Conservation (phyloP, 345 rosid genomes). For the Eucalyptus marginata region DNA sequence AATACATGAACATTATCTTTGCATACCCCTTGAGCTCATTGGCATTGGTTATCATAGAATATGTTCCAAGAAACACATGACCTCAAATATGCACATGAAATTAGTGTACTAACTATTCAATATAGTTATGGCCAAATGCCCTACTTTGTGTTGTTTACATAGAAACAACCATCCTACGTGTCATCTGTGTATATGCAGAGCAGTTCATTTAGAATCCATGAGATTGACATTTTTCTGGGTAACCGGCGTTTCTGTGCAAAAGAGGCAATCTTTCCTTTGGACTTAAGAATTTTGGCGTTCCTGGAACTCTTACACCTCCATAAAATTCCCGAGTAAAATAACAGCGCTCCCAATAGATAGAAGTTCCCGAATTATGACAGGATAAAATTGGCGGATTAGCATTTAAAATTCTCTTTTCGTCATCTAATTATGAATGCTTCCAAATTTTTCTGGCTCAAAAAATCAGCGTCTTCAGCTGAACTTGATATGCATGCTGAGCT, state of each 20-base stretch:
- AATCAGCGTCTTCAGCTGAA: background rate
- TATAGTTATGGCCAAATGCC: background rate
- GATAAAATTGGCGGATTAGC: background rate
- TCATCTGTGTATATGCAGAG: background rate
- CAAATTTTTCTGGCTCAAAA: background rate
- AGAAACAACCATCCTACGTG: background rate
- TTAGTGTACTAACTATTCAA: background rate
- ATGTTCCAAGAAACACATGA: background rate
- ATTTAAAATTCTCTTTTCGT: background rate
- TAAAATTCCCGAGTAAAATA: background rate
- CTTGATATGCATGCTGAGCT: background rate
- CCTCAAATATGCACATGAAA: background rate
- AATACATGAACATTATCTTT: background rate
- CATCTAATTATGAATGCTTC: background rate
- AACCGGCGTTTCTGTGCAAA: background rate
- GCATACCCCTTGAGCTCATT: background rate
- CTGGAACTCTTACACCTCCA: background rate
- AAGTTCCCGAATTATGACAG: background rate
- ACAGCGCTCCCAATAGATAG: background rate
- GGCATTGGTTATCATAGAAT: background rate
- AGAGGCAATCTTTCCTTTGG: background rate
- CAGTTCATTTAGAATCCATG: background rate
- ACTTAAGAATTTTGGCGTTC: background rate
- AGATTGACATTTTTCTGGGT: background rate
- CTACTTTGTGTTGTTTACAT: background rate